Conservation (phyloP, 768 basidiomycete species). For the Paxillus rubicundulus region DNA sequence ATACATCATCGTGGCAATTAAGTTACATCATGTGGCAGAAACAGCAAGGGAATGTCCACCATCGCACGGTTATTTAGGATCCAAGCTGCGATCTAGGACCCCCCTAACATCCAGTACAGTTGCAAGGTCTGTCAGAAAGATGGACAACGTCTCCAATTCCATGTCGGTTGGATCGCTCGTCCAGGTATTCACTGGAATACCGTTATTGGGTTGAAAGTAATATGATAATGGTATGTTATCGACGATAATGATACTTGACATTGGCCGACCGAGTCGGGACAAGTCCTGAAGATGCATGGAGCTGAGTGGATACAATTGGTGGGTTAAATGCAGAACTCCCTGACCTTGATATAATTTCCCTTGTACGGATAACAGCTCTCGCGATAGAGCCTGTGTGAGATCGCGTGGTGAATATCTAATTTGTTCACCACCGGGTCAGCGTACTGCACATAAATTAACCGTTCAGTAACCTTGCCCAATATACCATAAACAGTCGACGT, state of each 20-base stretch:
- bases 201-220: constrained; percentile 80
- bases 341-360: constrained; percentile 94
- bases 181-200: constrained; percentile 76
- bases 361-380: constrained; percentile 96
- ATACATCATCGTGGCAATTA: too few species aligned
- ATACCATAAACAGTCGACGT: not conserved
- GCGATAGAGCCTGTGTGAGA: constrained; percentile 86
- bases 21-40: too few species aligned
- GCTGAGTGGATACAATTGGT: constrained; percentile 1
- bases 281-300: constrained; percentile 46
- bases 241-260: constrained; percentile 68
- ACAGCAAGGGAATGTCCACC: not conserved
- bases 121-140: constrained; percentile 63
- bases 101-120: constrained; percentile 63
- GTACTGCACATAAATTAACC: constrained; percentile 52
- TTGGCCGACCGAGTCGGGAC: constrained; percentile 70
- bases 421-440: constrained; percentile 95
- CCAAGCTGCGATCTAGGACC: constrained; percentile 35
- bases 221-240: constrained; percentile 79
- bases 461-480: constrained; percentile 2
- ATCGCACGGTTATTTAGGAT: not conserved
- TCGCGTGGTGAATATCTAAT: constrained; percentile 81
- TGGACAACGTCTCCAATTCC: constrained; percentile 66
- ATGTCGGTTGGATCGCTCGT: constrained; percentile 78
- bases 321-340: constrained; percentile 12